Evolutionary conservation across 2,329 filamentous ascomycete species (phyloP).

Genomic region (Bisporella sp.): DNA sequence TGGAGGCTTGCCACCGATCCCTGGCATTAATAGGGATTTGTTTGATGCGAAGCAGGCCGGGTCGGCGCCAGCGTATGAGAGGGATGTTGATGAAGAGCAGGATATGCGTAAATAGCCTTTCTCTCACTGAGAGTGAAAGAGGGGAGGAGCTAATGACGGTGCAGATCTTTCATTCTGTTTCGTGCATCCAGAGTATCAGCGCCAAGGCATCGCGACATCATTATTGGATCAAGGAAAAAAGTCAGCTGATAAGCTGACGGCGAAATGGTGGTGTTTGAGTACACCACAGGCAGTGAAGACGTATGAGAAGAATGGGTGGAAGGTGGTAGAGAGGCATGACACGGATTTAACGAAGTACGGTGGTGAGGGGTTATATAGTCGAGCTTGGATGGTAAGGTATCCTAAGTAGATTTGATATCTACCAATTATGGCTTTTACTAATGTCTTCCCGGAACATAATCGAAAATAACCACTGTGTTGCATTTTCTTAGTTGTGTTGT

Average conservation of each 20-base stretch:
- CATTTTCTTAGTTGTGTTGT: too few species aligned
- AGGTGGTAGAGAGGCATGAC: constrained; percentile 17
- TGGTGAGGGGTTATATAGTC: constrained; percentile 10
- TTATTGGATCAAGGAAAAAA: constrained; percentile 8
- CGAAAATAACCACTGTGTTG: too few species aligned
- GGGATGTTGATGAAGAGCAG: constrained; percentile 12
- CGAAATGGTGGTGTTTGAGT: constrained; percentile 13
- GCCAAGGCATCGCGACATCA: constrained; percentile 12
- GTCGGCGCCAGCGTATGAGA: constrained; percentile 7
- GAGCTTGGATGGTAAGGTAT: constrained; percentile 14
- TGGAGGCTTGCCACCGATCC: constrained; percentile 4
- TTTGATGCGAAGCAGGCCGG: constrained; percentile 14
- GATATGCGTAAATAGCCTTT: constrained; percentile 12
- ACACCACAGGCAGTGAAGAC: constrained; percentile 12
- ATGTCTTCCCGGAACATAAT: too few species aligned
- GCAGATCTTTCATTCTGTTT: constrained; percentile 14
- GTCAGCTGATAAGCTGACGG: constrained; percentile 8
- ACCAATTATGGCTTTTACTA: too few species aligned
- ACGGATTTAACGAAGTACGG: constrained; percentile 14
- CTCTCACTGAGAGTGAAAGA: background rate
- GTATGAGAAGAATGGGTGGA: constrained; percentile 23
- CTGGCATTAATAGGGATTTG: constrained; percentile 10
- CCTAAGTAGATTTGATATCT: background rate
- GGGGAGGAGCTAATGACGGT: background rate
- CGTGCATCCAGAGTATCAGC: constrained; percentile 13